Conservation (phyloP, 768 basidiomycete species). For the Vishniacozyma victoriae region DNA sequence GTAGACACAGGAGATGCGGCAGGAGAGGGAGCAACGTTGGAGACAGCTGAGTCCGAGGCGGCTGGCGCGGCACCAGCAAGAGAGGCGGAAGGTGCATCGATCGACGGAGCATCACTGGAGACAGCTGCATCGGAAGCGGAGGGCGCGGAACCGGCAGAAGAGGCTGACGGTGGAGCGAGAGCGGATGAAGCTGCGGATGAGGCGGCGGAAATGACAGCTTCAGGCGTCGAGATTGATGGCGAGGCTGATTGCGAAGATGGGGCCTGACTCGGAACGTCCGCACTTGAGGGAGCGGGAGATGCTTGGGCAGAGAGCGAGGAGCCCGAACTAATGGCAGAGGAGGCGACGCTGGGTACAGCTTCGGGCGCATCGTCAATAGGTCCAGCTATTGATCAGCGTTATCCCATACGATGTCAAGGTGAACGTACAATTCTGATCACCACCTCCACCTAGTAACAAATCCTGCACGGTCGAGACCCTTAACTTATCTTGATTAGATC, state of each 20-base stretch:
- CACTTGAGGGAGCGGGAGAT: too few relatives aligned
- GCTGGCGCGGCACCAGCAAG: background rate
- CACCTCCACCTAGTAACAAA: constrained; percentile 1
- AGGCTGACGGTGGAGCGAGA: background rate
- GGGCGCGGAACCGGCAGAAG: too few relatives aligned
- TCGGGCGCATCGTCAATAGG: background rate
- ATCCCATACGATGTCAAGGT: background rate
- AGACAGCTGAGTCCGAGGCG: background rate
- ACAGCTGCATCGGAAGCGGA: too few relatives aligned
- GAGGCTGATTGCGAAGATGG: background rate
- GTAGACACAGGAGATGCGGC: too few relatives aligned
- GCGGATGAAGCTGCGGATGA: constrained; percentile 4
- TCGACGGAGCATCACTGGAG: background rate
- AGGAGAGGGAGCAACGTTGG: too few relatives aligned
- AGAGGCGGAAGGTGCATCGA: background rate
- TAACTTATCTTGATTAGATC: constrained; percentile 9
- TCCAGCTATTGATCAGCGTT: background rate
- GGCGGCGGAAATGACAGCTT: background rate
- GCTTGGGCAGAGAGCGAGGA: too few relatives aligned
- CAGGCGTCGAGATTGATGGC: background rate
- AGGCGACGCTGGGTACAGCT: background rate
- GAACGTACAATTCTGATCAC: background rate
- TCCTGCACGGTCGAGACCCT: constrained; percentile 4
- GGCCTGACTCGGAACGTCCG: background rate
- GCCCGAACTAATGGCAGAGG: too few relatives aligned